Conservation (phyloP, 1,284 basidiomycete genomes). For the Apiotrichum brassicae region DNA sequence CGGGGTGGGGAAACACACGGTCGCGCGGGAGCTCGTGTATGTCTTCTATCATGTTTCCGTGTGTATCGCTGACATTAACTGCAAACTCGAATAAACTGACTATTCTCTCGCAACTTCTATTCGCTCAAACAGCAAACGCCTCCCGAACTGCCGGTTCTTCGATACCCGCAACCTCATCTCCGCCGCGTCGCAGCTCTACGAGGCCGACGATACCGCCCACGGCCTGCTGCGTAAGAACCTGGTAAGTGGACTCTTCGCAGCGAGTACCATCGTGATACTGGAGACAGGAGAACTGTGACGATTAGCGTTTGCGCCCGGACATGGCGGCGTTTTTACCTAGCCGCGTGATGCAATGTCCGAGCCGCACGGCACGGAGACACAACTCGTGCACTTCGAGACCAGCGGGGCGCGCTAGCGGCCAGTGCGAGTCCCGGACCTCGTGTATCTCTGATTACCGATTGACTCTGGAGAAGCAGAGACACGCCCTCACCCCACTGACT, state of each 20-base stretch:
- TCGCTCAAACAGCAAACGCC: constrained; percentile 17
- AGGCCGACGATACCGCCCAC: constrained; percentile 5
- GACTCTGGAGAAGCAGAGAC: not conserved
- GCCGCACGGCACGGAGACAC: no score
- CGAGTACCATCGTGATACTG: no score
- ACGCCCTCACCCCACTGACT: no score
- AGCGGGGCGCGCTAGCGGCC: no score
- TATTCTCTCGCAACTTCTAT: not conserved
- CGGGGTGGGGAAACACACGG: constrained; percentile 30
- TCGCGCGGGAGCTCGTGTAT: constrained; percentile 29
- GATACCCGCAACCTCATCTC: constrained; percentile 22
- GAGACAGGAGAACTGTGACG: no score
- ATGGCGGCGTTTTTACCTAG: no score
- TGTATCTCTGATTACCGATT: not conserved
- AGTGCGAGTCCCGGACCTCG: not conserved
- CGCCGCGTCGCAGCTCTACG: constrained; percentile 15
- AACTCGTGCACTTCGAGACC: no score
- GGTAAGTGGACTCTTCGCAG: constrained; percentile 5
- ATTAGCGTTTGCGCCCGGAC: no score
- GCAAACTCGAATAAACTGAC: not conserved
- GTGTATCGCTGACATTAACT: not conserved
- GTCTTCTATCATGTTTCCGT: constrained; percentile 4
- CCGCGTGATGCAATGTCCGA: no score
- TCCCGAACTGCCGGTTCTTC: constrained; percentile 29
- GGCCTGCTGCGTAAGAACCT: constrained; percentile 14